These are phyloP conservation scores for Boletus pseudopeckii DNA, from an alignment of 768 basidiomycete species.

Conservation along the genomic window DNA sequence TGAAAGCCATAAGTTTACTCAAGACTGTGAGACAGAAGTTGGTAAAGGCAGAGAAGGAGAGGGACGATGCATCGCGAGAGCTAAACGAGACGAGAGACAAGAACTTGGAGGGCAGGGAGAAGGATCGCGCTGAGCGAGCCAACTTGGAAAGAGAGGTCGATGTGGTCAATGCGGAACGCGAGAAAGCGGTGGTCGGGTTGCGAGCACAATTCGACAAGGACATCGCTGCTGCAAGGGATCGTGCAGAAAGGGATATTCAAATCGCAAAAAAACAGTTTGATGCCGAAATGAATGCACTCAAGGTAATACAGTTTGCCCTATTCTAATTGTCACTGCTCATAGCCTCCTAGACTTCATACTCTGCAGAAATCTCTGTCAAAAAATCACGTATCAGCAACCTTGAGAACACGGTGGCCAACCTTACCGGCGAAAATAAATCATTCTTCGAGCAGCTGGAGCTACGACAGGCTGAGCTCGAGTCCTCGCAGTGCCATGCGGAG, in stretches of 20 bases:
- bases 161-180: conserved; percentile 54
- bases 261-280: conserved; percentile 70
- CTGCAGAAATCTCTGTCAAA: conserved; percentile 62
- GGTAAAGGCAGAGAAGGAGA: conserved; percentile 94
- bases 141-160: conserved; percentile 66
- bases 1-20: conserved; percentile 86
- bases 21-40: conserved; percentile 96
- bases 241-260: conserved; percentile 70
- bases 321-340: conserved; percentile 9
- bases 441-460: conserved; percentile 86
- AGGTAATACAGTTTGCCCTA: conserved; percentile 43
- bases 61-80: conserved; percentile 73
- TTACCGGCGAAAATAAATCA: conserved; percentile 70
- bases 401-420: conserved; percentile 63
- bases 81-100: conserved; percentile 47
- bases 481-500: conserved; percentile 71
- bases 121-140: conserved; percentile 44
- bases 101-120: conserved; percentile 47
- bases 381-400: conserved; percentile 63
- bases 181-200: conserved; percentile 57
- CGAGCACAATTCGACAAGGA: conserved; percentile 74
- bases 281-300: conserved; percentile 66
- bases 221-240: conserved; percentile 52
- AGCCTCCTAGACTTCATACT: conserved; percentile 54
- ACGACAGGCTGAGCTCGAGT: conserved; percentile 88